Evolutionary conservation across 2,329 filamentous ascomycete genomes (phyloP).

Genomic region (Paraconiothyrium sp.): DNA sequence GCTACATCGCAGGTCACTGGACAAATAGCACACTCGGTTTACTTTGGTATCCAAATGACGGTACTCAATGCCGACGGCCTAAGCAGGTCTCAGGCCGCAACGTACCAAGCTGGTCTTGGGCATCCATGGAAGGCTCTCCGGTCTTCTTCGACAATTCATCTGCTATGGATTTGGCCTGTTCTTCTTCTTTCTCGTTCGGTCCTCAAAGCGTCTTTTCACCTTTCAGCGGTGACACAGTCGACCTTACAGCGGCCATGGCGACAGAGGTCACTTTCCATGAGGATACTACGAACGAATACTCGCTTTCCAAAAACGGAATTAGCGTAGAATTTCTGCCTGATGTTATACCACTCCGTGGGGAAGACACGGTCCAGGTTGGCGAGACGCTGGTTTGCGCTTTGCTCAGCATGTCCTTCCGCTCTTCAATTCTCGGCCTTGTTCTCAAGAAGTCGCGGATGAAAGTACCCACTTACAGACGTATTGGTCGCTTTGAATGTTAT

Average conservation of each 20-base stretch:
- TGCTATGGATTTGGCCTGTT: constrained; percentile 49
- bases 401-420: constrained; percentile 49
- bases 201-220: constrained; percentile 40
- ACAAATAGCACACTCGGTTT: constrained; percentile 46
- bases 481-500: constrained; percentile 49
- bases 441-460: constrained; percentile 35
- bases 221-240: constrained; percentile 37
- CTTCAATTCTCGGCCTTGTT: constrained; percentile 46
- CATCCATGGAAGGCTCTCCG: constrained; percentile 46
- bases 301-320: constrained; percentile 38
- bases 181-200: constrained; percentile 37
- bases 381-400: constrained; percentile 45
- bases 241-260: constrained; percentile 46
- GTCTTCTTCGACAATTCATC: constrained; percentile 48
- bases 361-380: constrained; percentile 38
- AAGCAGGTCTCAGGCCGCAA: constrained; percentile 27
- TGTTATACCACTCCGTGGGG: constrained; percentile 35
- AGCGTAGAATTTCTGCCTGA: constrained; percentile 47
- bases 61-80: constrained; percentile 36
- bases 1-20: constrained; percentile 50
- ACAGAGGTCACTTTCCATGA: constrained; percentile 40
- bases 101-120: constrained; percentile 50
- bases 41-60: constrained; percentile 48
- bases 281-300: constrained; percentile 29
- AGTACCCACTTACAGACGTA: constrained; percentile 37